These are phyloP conservation scores for Dictyostelium discoideum DNA, from an alignment of 78 protist genomes.

Conservation along the genomic window dicty_2.7 NC_007091.3:3483501-3484000, in stretches of 20 bases:
- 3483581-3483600: constrained; percentile 9
- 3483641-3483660: constrained; percentile 65
- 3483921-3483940: constrained; percentile 61
- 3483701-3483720: constrained; percentile 73
- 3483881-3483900: constrained; percentile 63
- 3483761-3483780: constrained; percentile 79
- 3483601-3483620: constrained; percentile 25
- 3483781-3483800: constrained; percentile 71
- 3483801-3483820: constrained; percentile 77
- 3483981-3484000: constrained; percentile 91
- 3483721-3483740: constrained; percentile 58
- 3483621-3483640: constrained; percentile 59
- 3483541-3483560: constrained; percentile 46
- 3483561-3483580: constrained; percentile 42
- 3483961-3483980: constrained; percentile 89
- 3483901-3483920: constrained; percentile 37
- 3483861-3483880: constrained; percentile 76
- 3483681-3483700: constrained; percentile 81
- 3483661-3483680: constrained; percentile 74
- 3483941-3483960: constrained; percentile 52
- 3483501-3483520: constrained; percentile 69
- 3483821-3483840: constrained; percentile 77
- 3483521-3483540: constrained; percentile 43
- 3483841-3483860: constrained; percentile 85
- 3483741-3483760: constrained; percentile 11